Base-by-base conservation (phyloP, 1,139 yeast species). In the Suhomyces anneliseae region DNA sequence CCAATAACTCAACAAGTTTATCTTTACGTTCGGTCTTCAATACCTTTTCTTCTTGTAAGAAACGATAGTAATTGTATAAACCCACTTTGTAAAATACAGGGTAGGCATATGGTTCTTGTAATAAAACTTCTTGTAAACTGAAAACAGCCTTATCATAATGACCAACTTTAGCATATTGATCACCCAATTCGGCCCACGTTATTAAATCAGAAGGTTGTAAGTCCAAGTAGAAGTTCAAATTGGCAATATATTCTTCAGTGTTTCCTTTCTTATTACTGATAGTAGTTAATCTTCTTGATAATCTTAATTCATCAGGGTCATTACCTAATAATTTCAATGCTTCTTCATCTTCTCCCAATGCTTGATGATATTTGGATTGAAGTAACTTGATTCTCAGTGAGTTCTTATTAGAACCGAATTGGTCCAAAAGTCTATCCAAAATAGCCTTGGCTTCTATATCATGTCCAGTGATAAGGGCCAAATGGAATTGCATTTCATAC, bases 151-250 rank as follows among this genome's bases (percentile, higher is more conserved):
- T 82, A 32, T 81, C 84, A 56, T 79, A 84, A 55, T 83, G 82
- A 1, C 90, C 90, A n/a, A 75, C 54, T 8, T 68, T 61, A 34
- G 66, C 65, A 60, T 92, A 92, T 27, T 78, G 74, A 36, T 82
- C 80, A 6, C 83, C 87, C 49, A 90, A 71, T 65, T 88, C 95
- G 40, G 82, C 76, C 96, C 95, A 90, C 1, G 88, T 70, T 54
- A 85, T 82, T 7, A 80, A 69, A 64, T 93, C 98, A 31, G 83
- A 65, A 0, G 97, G 97, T 55, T 78, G 81, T 45, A 74, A 61
- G 43, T 79, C 79, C 44, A 84, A 64, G 56, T 77, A 79, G 48
- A 66, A 70, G 34, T 69, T 64, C 52, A 87, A 70, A 51, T 75
- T 78, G 40, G 68, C 66, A 39, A 83, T 75, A 59, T 82, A 85